phyloP scores from a whole-genome alignment of 2,329 filamentous ascomycete species.

The Cladosporium sp. region DNA sequence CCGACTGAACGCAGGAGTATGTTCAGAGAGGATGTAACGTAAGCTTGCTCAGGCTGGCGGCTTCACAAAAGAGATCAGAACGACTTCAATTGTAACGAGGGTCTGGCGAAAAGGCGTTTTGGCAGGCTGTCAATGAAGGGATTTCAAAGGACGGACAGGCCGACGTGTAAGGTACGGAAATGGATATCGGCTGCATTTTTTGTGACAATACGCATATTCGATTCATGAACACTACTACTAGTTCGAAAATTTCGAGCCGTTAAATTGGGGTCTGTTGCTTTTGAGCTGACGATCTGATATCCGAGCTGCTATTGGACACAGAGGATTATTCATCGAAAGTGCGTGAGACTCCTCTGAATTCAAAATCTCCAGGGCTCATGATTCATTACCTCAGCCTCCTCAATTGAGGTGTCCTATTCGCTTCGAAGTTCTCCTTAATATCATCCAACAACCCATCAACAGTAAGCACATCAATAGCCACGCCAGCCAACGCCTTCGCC shows the following conservation, averaged over 20 bases:
- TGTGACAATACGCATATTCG: slow-evolving; percentile 7
- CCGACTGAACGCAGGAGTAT: slow-evolving; percentile 69
- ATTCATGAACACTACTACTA: not conserved
- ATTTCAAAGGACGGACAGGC: not conserved
- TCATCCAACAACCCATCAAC: slow-evolving; percentile 13
- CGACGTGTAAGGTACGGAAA: slow-evolving; percentile 3
- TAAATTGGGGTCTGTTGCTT: not conserved
- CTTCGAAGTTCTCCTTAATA: slow-evolving; percentile 4
- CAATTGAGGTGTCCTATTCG: not conserved
- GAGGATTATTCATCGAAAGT: not conserved
- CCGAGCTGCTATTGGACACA: not conserved
- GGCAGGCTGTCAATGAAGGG: not conserved
- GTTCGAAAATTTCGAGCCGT: not conserved
- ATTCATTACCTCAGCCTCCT: not conserved
- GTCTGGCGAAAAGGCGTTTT: slow-evolving; percentile 2
- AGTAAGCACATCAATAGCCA: slow-evolving; percentile 15
- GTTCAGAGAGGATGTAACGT: slow-evolving; percentile 65
- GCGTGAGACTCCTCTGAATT: not conserved
- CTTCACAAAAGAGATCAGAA: not conserved
- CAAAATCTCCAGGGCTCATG: not conserved
- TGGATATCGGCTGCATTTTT: not conserved
- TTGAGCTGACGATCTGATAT: not conserved
- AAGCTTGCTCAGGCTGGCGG: not conserved
- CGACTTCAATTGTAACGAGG: not conserved
- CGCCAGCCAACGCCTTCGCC: slow-evolving; percentile 17